Conservation (phyloP, 345 rosid species). For the Gynandropsis gynandra region DNA sequence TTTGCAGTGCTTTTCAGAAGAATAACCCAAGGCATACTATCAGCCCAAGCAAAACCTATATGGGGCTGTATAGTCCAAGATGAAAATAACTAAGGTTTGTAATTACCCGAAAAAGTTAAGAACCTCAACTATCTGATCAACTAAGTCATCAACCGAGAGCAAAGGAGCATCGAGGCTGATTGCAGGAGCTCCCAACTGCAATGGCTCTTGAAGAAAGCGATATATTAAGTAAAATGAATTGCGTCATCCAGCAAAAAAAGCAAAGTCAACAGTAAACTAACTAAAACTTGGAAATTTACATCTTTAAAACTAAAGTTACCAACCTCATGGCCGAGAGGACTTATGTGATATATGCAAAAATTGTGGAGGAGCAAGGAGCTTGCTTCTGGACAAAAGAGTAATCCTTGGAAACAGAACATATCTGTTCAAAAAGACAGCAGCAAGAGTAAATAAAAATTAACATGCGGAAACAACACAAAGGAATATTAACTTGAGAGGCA, state of each 20-base stretch:
- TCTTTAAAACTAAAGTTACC: conserved; percentile 29
- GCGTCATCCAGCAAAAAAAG: conserved; percentile 11
- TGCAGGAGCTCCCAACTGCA: conserved; percentile 90
- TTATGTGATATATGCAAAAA: conserved; percentile 92
- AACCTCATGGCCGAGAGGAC: conserved; percentile 99
- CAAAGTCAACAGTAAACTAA: neutral
- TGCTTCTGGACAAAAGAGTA: conserved; percentile 85
- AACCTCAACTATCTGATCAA: conserved; percentile 84
- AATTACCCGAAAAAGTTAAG: conserved; percentile 90
- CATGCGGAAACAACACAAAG: neutral
- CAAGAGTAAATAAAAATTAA: neutral
- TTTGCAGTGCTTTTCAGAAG: too few species aligned
- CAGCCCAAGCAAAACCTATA: neutral
- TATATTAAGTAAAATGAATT: conserved; percentile 40
- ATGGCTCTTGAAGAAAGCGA: conserved; percentile 56
- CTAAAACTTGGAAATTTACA: neutral
- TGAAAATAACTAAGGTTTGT: neutral
- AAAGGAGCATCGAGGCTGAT: conserved; percentile 47
- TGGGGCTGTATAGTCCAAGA: neutral
- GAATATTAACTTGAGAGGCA: too few species aligned
- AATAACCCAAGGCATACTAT: too few species aligned
- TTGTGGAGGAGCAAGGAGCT: conserved; percentile 85
- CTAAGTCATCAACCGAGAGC: conserved; percentile 87
- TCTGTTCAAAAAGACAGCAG: conserved; percentile 38
- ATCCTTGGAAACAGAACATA: conserved; percentile 84